Percentiles rank a stretch among this genome's conserved stretches.
phyloP scores from a whole-genome alignment of 164 flowering plant species.

The Berberis thunbergii region DNA sequence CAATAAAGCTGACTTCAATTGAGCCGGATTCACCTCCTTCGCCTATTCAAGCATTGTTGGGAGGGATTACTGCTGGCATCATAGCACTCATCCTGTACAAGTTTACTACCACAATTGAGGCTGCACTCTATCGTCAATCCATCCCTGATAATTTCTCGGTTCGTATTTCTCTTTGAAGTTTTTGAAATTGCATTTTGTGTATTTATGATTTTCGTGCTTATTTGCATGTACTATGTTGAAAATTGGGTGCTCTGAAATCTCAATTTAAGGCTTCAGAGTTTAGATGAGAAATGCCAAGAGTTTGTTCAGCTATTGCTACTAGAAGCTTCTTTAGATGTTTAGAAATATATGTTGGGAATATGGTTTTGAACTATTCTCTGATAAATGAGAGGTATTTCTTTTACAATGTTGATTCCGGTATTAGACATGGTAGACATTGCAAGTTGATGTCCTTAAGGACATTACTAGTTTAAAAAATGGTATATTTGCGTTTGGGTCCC shows the following conservation, averaged over 20 bases:
- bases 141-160: slow-evolving; percentile 82
- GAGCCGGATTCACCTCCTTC: slow-evolving; percentile 56
- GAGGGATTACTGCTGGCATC: slow-evolving; percentile 70
- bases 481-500: too few relatives aligned
- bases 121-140: slow-evolving; percentile 67
- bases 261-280: too few relatives aligned
- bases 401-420: too few relatives aligned
- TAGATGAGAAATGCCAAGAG: too few relatives aligned
- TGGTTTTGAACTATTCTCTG: too few relatives aligned
- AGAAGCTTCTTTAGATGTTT: too few relatives aligned
- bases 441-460: too few relatives aligned
- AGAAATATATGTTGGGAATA: too few relatives aligned
- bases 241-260: neutral
- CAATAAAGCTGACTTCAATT: slow-evolving; percentile 36
- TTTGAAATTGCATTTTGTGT: neutral
- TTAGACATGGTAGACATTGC: too few relatives aligned
- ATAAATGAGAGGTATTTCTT: too few relatives aligned
- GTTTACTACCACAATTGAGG: slow-evolving; percentile 75
- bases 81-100: slow-evolving; percentile 79
- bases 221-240: neutral
- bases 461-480: too few relatives aligned
- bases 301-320: too few relatives aligned
- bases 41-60: slow-evolving; percentile 68
- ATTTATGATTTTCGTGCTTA: neutral
- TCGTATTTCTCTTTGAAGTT: slow-evolving; percentile 9